These are phyloP conservation scores for Phaeodactylum tricornutum DNA, from an alignment of 108 stramenopile species.

Conservation along the genomic window DNA sequence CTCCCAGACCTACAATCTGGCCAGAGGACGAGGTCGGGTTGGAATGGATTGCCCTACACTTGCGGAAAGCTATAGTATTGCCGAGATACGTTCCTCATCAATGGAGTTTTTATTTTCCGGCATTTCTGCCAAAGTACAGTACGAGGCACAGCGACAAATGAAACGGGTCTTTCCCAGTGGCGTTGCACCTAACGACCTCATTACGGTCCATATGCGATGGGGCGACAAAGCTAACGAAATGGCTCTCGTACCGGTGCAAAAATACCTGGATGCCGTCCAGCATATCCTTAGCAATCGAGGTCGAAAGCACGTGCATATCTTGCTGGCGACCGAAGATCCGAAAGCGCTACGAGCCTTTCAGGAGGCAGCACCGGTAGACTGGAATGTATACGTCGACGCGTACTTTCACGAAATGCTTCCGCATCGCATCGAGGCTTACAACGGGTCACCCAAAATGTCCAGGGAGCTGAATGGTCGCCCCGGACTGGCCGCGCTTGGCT, in stretches of 20 bases:
- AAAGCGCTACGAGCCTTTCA: slow-evolving; percentile 22
- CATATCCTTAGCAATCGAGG: slow-evolving; percentile 15
- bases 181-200: slow-evolving; percentile 22
- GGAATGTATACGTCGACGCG: slow-evolving; percentile 34
- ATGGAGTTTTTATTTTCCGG: slow-evolving; percentile 36
- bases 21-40: background rate
- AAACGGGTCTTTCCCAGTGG: slow-evolving; percentile 26
- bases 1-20: background rate
- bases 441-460: slow-evolving; percentile 11
- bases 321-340: slow-evolving; percentile 41
- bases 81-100: slow-evolving; percentile 13
- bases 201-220: slow-evolving; percentile 62
- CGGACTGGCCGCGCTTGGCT: slow-evolving; percentile 30
- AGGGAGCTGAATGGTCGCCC: slow-evolving; percentile 8
- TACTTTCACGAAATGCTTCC: slow-evolving; percentile 16
- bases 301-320: slow-evolving; percentile 17
- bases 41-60: slow-evolving; percentile 1
- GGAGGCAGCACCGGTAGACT: slow-evolving; percentile 9
- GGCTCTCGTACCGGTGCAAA: slow-evolving; percentile 24
- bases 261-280: slow-evolving; percentile 27
- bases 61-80: background rate
- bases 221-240: slow-evolving; percentile 43
- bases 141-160: slow-evolving; percentile 42
- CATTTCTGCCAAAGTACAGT: slow-evolving; percentile 13
- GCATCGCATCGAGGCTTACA: slow-evolving; percentile 4